Evolutionary conservation across 1,284 basidiomycete genomes (phyloP).

Genomic region (Cutaneotrichosporon dermatis): DNA sequence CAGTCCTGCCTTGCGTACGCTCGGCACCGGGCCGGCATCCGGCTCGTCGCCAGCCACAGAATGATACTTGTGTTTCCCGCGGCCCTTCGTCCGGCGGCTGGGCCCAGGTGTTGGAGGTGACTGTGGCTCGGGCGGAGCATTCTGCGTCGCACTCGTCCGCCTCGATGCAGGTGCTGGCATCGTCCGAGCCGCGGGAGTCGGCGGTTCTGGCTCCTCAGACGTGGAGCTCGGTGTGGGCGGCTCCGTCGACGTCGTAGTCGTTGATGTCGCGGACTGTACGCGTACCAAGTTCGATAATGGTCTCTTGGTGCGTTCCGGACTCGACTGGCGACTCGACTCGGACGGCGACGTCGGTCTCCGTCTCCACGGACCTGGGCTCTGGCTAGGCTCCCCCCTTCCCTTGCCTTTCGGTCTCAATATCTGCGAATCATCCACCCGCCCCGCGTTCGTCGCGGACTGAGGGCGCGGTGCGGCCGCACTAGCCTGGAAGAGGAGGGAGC

Average conservation of each 20-base stretch:
- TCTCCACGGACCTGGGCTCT: slow-evolving; percentile 14
- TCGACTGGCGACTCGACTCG: slow-evolving; percentile 6
- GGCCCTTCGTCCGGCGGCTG: not conserved
- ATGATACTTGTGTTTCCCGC: slow-evolving; percentile 16
- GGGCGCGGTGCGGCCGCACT: not conserved
- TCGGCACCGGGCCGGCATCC: not conserved
- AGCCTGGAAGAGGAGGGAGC: slow-evolving; percentile 31
- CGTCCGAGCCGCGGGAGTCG: too few species aligned
- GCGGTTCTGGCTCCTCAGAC: not conserved
- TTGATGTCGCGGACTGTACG: not conserved
- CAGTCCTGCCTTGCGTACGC: slow-evolving; percentile 53
- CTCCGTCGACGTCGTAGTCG: not conserved
- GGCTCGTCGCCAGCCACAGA: slow-evolving; percentile 5
- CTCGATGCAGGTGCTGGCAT: too few species aligned
- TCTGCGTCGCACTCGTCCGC: too few species aligned
- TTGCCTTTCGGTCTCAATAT: not conserved
- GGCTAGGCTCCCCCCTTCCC: not conserved
- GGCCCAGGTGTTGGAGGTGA: not conserved
- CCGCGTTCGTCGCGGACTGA: not conserved
- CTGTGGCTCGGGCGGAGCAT: too few species aligned
- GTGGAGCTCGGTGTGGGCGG: slow-evolving; percentile 1
- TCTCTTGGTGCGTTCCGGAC: not conserved
- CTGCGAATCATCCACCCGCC: not conserved
- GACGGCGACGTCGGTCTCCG: slow-evolving; percentile 9
- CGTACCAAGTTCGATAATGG: not conserved